These are phyloP conservation scores for Asclepias syriaca DNA, from an alignment of 257 asterid species.

Conservation along the genomic window DNA sequence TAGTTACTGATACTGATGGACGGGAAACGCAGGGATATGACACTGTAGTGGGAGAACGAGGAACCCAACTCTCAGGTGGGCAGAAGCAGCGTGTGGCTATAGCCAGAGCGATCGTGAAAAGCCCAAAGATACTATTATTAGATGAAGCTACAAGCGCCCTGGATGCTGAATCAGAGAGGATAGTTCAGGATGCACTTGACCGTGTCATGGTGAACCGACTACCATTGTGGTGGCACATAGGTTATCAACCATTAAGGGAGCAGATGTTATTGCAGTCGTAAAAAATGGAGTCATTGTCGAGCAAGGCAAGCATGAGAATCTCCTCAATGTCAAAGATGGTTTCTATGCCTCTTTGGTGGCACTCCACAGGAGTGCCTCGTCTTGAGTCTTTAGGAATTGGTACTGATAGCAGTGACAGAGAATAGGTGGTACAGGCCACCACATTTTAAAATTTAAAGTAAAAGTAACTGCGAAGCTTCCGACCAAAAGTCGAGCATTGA, in stretches of 20 bases:
- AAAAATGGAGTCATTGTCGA: slow-evolving; percentile 73
- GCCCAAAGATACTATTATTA: slow-evolving; percentile 61
- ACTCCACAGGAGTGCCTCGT: slow-evolving; percentile 44
- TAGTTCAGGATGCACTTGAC: slow-evolving; percentile 81
- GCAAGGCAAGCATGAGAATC: slow-evolving; percentile 67
- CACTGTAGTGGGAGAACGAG: slow-evolving; percentile 76
- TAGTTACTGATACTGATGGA: not conserved
- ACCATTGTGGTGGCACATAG: slow-evolving; percentile 85
- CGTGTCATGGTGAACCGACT: slow-evolving; percentile 67
- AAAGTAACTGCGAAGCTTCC: too few relatives aligned
- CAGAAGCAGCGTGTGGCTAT: slow-evolving; percentile 92
- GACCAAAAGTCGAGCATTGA: too few relatives aligned
- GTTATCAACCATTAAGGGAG: slow-evolving; percentile 70
- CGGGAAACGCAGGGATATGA: slow-evolving; percentile 60
- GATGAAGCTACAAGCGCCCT: slow-evolving; percentile 90
- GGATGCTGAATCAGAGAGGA: slow-evolving; percentile 78
- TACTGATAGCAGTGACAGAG: too few relatives aligned
- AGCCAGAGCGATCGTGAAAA: slow-evolving; percentile 74
- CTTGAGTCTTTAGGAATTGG: not conserved
- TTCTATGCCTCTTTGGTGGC: slow-evolving; percentile 65
- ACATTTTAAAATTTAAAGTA: too few relatives aligned
- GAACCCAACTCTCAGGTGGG: slow-evolving; percentile 76
- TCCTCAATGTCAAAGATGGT: slow-evolving; percentile 60
- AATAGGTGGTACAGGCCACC: too few relatives aligned
- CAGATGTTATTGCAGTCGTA: slow-evolving; percentile 77